Evolutionary conservation across 2,329 filamentous ascomycete genomes (phyloP).

Genomic region (Aspergillus sp.): DNA sequence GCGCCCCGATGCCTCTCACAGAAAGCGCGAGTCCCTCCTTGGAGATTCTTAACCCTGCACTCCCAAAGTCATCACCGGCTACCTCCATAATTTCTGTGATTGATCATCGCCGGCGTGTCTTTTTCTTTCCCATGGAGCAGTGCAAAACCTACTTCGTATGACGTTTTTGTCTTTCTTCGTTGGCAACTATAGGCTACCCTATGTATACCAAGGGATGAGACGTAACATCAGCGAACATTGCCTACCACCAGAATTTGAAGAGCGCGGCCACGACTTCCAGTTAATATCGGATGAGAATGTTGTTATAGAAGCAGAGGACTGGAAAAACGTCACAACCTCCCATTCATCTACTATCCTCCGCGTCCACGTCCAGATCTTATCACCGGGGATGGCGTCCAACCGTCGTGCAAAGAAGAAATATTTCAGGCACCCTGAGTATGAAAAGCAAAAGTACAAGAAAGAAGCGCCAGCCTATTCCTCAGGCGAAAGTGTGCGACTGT

Average conservation of each 20-base stretch:
- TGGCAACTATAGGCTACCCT: too few species aligned
- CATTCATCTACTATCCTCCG: not conserved
- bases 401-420: too few species aligned
- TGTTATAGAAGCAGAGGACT: not conserved
- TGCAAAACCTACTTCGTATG: conserved; percentile 1
- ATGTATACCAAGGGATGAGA: not conserved
- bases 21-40: not conserved
- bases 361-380: not conserved
- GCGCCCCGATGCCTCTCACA: not conserved
- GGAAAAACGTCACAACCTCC: not conserved
- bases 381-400: not conserved
- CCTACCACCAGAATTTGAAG: not conserved
- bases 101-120: not conserved
- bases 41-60: not conserved
- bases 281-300: not conserved
- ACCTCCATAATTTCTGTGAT: not conserved
- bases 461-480: too few species aligned
- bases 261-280: not conserved
- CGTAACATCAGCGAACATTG: not conserved
- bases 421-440: too few species aligned
- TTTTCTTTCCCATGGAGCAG: conserved; percentile 1
- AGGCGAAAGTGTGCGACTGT: too few species aligned
- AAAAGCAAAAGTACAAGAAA: too few species aligned
- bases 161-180: not conserved
- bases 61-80: not conserved